Evolutionary conservation across 2,329 filamentous ascomycete genomes (phyloP).

Genomic region (Fusarium nurragi): DNA sequence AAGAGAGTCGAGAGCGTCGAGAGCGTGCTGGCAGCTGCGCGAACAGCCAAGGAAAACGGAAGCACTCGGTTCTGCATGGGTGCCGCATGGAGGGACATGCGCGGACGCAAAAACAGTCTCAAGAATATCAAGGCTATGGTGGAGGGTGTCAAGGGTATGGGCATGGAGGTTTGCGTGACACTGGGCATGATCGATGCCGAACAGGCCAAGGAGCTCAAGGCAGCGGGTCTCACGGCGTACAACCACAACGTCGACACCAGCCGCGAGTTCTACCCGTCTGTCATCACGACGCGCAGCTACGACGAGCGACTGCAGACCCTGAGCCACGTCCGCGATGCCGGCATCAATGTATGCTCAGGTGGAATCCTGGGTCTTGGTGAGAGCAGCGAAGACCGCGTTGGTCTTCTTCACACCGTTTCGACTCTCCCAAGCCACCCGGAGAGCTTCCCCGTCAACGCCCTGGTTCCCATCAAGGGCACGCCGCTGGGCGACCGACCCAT

Average conservation of each 20-base stretch:
- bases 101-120: constrained; percentile 83
- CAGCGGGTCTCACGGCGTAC: constrained; percentile 87
- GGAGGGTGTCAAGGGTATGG: constrained; percentile 78
- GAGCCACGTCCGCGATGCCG: constrained; percentile 81
- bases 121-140: constrained; percentile 90
- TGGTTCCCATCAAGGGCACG: constrained; percentile 91
- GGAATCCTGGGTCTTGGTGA: constrained; percentile 90
- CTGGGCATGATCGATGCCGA: constrained; percentile 87
- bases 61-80: constrained; percentile 96
- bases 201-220: constrained; percentile 84
- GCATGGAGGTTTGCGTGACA: constrained; percentile 94
- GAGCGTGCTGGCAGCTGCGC: constrained; percentile 80
- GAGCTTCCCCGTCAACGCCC: constrained; percentile 89
- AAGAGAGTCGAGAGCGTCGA: constrained; percentile 83
- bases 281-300: constrained; percentile 87
- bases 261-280: constrained; percentile 84
- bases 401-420: constrained; percentile 82
- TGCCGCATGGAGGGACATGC: constrained; percentile 93
- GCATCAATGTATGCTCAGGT: constrained; percentile 89
- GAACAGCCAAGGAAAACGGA: constrained; percentile 81
- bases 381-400: constrained; percentile 79
- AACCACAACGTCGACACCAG: constrained; percentile 96
- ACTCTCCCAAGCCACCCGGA: constrained; percentile 86
- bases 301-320: constrained; percentile 87
- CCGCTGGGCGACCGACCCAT: constrained; percentile 79